A percentile compares a stretch with the other conserved stretches of the same genome.
These are phyloP conservation scores for Vachellia collinsii DNA, from an alignment of 306 rosid species.

Conservation along the genomic window DNA sequence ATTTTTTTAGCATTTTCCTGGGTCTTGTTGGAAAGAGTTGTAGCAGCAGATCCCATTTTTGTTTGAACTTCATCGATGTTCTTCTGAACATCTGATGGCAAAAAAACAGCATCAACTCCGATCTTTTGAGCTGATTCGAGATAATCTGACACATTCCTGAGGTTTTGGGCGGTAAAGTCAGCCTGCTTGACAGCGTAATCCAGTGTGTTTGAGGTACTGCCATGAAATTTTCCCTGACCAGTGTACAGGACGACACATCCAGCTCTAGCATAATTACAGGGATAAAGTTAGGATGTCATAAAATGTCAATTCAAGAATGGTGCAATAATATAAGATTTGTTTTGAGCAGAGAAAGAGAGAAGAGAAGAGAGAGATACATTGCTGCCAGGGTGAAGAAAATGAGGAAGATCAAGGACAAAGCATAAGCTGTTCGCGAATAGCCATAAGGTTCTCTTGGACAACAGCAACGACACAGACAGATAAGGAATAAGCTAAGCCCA, in stretches of 20 bases:
- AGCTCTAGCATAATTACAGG: constrained; percentile 52
- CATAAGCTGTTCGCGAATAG: constrained; percentile 52
- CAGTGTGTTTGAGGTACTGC: constrained; percentile 46
- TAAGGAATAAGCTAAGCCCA: constrained; percentile 58
- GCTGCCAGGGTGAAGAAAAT: constrained; percentile 59
- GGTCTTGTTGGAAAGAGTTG: constrained; percentile 41
- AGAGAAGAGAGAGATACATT: constrained; percentile 39
- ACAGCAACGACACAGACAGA: constrained; percentile 76
- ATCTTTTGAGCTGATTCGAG: constrained; percentile 53
- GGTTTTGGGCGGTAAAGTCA: constrained; percentile 49
- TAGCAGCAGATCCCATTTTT: constrained; percentile 43
- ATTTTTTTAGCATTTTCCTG: constrained; percentile 43
- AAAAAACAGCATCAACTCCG: constrained; percentile 49
- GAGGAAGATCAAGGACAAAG: constrained; percentile 53
- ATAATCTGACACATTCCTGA: constrained; percentile 59
- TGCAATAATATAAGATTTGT: not conserved
- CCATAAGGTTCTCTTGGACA: constrained; percentile 54
- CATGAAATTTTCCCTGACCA: constrained; percentile 56
- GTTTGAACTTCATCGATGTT: constrained; percentile 36
- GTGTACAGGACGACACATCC: constrained; percentile 75
- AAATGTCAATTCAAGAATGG: constrained; percentile 12
- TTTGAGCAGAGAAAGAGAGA: not conserved
- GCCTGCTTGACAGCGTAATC: constrained; percentile 45
- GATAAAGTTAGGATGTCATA: constrained; percentile 19
- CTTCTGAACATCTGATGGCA: constrained; percentile 49